Conservation (phyloP, 78 protist genomes). For the Monosiga brevicollis region DNA sequence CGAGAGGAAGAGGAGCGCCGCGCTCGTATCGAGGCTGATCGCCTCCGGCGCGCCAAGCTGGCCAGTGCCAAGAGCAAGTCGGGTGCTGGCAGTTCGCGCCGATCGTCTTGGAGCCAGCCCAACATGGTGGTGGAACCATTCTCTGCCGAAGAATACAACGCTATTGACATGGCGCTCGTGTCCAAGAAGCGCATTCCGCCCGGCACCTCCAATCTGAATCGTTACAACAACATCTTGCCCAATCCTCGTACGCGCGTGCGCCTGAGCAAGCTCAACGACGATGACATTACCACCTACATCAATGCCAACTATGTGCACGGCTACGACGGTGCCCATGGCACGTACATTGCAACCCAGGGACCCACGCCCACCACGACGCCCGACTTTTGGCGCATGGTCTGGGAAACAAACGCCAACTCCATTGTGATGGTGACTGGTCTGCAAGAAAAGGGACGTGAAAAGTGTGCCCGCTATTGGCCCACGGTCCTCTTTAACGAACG, state of each 20-base stretch:
- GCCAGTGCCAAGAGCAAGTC: neutral
- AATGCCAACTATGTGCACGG: neutral
- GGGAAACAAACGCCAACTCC: conserved; percentile 17
- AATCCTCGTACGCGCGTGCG: neutral
- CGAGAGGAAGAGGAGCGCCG: neutral
- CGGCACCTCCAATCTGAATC: neutral
- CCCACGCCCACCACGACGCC: conserved; percentile 26
- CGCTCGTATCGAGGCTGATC: no score
- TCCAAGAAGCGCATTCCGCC: neutral
- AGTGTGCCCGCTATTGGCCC: neutral
- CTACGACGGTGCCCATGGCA: neutral
- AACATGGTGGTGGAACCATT: neutral
- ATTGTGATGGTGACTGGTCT: conserved; percentile 14
- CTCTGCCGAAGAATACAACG: neutral
- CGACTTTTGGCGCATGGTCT: conserved; percentile 66
- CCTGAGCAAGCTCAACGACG: neutral
- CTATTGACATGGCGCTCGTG: neutral
- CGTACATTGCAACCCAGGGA: conserved; percentile 42
- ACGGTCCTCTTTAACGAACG: neutral
- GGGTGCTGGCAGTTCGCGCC: neutral
- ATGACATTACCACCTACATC: neutral
- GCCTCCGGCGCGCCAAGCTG: no score
- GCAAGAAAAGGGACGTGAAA: neutral
- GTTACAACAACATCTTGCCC: neutral
- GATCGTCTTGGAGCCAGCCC: neutral